Base-by-base conservation (phyloP, 2,329 filamentous ascomycete genomes). In the Paraphoma chrysanthemicola region DNA sequence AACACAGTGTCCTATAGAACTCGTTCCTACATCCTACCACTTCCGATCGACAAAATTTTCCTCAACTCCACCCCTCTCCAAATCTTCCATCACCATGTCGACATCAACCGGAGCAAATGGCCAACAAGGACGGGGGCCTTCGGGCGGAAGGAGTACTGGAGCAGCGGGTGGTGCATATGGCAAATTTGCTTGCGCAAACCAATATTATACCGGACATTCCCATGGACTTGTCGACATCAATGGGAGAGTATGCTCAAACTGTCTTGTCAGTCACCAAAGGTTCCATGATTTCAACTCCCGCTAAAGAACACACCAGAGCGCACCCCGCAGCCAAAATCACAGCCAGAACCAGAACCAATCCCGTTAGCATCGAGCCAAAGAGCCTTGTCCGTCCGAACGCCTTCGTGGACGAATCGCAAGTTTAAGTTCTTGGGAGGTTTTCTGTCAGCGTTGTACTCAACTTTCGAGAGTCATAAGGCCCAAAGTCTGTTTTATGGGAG, bases 301-400 rank as follows among this genome's bases (percentile, higher is more conserved):
- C 66, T 69, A 66, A 69, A 38, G 28, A 54, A 30, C 43, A 43
- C 48, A 57, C 39, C 56, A 69, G 67, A 68, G 67, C 54, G 67
- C 61, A 44, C 65, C 64, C 53, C 65, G 64, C 47, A 48, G 51
- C 23, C 23, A 23, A 23, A 23, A 23, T 36, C 33, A 36, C 2
- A 14, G 14, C 33, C 33, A 36, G 33, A 10, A 10, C 33, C 33
- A 14, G 14, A 36, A 36, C 14, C 33, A 36, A 36, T 55, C 57
- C 28, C 64, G 60, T 28, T 31, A 31, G 14, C 31, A 45, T 18
- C 17, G 17, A 44, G n/a, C 17, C 12, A 6, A 28, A 12, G 17
- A 23, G 17, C 28, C 14, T 44, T 28, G 17, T 44, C 17, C 42
- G 42, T 28, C 17, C 42, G 17, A 44, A 28, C 42, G 11, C 11